Evolutionary conservation across 495 filamentous ascomycete genomes (phyloP), one percentile per base, ranked within the genome.

Genomic region (Aspergillus ellipticus): DNA sequence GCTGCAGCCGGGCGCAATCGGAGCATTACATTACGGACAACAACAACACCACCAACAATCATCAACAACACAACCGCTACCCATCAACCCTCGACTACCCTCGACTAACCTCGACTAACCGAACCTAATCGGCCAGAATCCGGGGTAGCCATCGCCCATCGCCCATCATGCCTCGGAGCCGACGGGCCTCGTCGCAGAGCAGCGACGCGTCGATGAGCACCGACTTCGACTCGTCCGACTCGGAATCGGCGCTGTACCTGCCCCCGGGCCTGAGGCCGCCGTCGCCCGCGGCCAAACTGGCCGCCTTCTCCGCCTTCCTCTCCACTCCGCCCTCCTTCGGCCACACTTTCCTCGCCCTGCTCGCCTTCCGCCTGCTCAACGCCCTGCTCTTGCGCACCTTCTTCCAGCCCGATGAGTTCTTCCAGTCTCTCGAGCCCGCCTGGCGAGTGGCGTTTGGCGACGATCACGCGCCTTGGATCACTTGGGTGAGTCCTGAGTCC

Each of bases 401-500:
- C 69, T 99, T 99, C 75, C 94, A 99, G 69, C 94, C 94, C n/a
- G 94, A 99, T 75, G 94, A 99, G 69, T 97, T 89, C 76, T 99
- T 92, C 60, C 94, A 99, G 66, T 89, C 92, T 6, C 79, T 99
- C 10, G 94, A 99, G 67, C 95, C 94, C 35, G 94, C 94, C 58
- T 97, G 93, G 92, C 79, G 86, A 68, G 77, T 93, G 43, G 87
- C 89, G 0, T 97, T 97, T 74, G 93, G 91, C 8, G 58, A 68
- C 13, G 67, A 81, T 16, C 86, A 86, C 69, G 89, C 89, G 37
- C 89, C 92, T 19, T 97, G 92, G 91, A 78, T 99, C 60, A 99
- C 95, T 53, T 99, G 94, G 94, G 93, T 96, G 74, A 57, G 80
- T 76, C 21, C 51, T 19, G 7, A 48, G 29, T 33, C 49, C 46